phyloP scores from a whole-genome alignment of 2,329 filamentous ascomycete species.

The Podosphaera fusca region DNA sequence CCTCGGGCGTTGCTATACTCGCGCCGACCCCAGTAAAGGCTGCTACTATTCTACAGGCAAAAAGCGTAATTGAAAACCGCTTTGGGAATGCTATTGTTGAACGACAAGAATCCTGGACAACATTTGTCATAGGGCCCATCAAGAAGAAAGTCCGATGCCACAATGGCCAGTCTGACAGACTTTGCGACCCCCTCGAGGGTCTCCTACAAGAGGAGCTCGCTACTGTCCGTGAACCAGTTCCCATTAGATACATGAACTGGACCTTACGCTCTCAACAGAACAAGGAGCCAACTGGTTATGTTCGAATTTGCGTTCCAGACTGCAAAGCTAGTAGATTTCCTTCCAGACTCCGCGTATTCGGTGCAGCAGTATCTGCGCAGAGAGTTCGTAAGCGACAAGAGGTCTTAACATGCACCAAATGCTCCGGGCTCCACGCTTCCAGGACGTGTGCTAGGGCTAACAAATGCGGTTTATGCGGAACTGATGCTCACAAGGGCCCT shows the following conservation, averaged over 20 bases:
- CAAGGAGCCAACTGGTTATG: neutral
- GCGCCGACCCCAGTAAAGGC: neutral
- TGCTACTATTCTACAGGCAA: constrained; percentile 1
- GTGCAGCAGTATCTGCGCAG: no score
- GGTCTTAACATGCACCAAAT: no score
- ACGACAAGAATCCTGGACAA: neutral
- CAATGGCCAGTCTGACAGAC: neutral
- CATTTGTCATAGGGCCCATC: neutral
- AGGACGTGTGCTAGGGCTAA: no score
- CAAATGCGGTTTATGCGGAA: no score
- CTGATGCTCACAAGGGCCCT: no score
- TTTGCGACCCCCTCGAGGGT: neutral
- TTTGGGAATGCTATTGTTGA: neutral
- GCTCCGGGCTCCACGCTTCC: no score
- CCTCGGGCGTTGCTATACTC: neutral
- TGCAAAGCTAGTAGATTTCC: neutral
- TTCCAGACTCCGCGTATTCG: neutral
- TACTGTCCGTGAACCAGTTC: neutral
- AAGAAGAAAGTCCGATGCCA: neutral
- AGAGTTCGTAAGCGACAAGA: no score
- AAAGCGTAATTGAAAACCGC: neutral
- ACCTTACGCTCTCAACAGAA: neutral
- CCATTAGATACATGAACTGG: neutral
- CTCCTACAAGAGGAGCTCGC: neutral
- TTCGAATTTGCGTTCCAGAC: neutral